Base-by-base conservation (phyloP, 495 filamentous ascomycete species). In the Penicillium pancosmium region DNA sequence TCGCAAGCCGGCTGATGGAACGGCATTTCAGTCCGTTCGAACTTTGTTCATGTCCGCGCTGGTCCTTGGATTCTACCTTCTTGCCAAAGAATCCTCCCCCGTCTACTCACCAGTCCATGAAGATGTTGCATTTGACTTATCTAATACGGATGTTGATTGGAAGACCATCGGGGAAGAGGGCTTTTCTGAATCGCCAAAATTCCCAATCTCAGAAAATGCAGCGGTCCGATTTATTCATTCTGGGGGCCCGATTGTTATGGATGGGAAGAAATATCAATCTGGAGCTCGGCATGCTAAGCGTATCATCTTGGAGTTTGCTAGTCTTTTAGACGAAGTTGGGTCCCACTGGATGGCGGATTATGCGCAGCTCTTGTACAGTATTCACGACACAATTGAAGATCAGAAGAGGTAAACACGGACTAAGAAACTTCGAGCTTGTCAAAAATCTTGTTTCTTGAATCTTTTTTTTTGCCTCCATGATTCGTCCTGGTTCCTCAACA, bases 1-100 rank as follows among this genome's bases (percentile, higher is more conserved):
- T 46, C 54, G 59, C 19, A 62, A 62, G 38, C 59, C 59, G 4
- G 54, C 59, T 12, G 59, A 62, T 40, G 59, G 59, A 11, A 57
- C 59, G 2, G 50, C 59, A 2, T 62, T 62, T 23, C 59, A 62
- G 50, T 57, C 59, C 5, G 54, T 62, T 11, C 54, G 54, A 49
- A 49, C 54, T 18, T 36, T 57, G 7, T 62, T 62, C 19, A 57
- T 54, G 43, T 53, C 59, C 15, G 59, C 50, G 5, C 43, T 62
- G 4, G 43, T 62, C 11, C 54, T 62, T 25, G 50, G 54, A 1
- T 3, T 62, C 4, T 62, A 62, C 15, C 18, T 54, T n/a, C 12
- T 57, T 21, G 21, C 16, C 36, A 13, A 38, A 13, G 8, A 7
- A 31, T 9, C 1, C 15, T n/a, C 36, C 1, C 4, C 11, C 36